A percentile compares a stretch with the other conserved stretches of the same genome.
phyloP scores from a whole-genome alignment of 768 basidiomycete genomes.

The Boletus sp. region DNA sequence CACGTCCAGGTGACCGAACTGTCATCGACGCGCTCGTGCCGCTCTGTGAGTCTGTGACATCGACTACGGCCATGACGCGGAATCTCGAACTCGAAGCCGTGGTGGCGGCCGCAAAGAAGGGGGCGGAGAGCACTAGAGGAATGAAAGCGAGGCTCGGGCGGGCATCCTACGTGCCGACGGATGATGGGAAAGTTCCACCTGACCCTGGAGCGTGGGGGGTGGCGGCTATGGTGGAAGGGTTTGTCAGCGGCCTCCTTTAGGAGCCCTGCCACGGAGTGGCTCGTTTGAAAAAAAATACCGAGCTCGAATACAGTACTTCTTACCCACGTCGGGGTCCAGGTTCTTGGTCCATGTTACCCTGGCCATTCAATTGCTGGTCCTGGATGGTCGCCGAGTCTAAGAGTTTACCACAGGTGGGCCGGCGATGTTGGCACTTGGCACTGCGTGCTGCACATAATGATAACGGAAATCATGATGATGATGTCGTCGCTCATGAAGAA shows the following conservation, averaged over 20 bases:
- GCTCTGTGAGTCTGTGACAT: slow-evolving; percentile 35
- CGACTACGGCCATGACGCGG: background rate
- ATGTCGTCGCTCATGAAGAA: no score
- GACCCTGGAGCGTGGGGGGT: slow-evolving; percentile 62
- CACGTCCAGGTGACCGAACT: slow-evolving; percentile 54
- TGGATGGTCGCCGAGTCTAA: background rate
- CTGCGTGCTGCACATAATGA: no score
- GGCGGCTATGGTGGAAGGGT: slow-evolving; percentile 40
- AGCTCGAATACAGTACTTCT: no score
- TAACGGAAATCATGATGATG: no score
- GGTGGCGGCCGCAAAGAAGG: slow-evolving; percentile 38
- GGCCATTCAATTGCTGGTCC: background rate
- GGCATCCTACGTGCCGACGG: slow-evolving; percentile 45
- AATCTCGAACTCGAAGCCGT: background rate
- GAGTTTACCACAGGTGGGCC: no score
- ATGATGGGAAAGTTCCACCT: slow-evolving; percentile 35
- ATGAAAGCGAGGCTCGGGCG: slow-evolving; percentile 49
- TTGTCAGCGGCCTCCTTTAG: slow-evolving; percentile 21
- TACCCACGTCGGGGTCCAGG: background rate
- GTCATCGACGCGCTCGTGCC: slow-evolving; percentile 53
- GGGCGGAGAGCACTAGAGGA: slow-evolving; percentile 47
- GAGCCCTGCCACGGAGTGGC: no score
- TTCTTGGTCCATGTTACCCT: background rate
- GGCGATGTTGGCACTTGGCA: no score
- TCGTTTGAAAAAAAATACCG: no score